Base-by-base conservation (phyloP, 2,329 filamentous ascomycete genomes). In the Diaporthe citriasiana region DNA sequence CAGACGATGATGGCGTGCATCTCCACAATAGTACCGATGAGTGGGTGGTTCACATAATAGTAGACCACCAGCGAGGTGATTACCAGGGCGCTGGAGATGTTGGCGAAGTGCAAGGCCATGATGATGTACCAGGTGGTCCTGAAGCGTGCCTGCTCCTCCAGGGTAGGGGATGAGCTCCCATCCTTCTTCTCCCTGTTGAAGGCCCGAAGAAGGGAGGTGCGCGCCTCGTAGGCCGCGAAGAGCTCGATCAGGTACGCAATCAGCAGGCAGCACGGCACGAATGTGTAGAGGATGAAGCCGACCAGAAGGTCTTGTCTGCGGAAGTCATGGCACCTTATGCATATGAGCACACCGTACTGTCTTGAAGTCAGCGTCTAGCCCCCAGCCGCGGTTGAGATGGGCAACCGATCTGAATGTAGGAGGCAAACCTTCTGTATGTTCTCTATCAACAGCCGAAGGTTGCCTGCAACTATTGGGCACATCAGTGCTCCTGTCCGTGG, bases 261-360 rank as follows among this genome's bases (percentile, higher is more conserved):
- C 79, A 98, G 92, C 53, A 99, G 89, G 83, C 98, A 96, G 82
- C 93, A 95, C 2, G 97, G 97, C 73, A 98, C 95, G 45, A 96
- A 89, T 72, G 95, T 90, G 83, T 97, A 98, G 70, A 98, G 90
- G 17, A 93, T 87, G 10, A 93, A 86, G 25, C 95, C 95, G 56
- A 95, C 89, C 53, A 93, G 82, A 35, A 98, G 79, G 81, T 98
- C 95, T 79, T 94, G 90, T 72, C 88, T 90, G 72, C 93, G 91
- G 81, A 97, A 97, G 83, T 97, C 94, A 82, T 98, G 95, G 81
- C 95, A 97, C 77, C 91, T 91, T 75, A 99, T 87, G 81, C 96
- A 98, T 77, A 99, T 97, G 74, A 98, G 87, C 73, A 98, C 95
- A 71, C 97, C 97, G 81, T 99, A 99, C 94, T 96, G 81, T 57